A percentile compares a stretch with the other conserved stretches of the same genome.
phyloP scores from a whole-genome alignment of 2,329 filamentous ascomycete species.

The Clarireedia paspali region DNA sequence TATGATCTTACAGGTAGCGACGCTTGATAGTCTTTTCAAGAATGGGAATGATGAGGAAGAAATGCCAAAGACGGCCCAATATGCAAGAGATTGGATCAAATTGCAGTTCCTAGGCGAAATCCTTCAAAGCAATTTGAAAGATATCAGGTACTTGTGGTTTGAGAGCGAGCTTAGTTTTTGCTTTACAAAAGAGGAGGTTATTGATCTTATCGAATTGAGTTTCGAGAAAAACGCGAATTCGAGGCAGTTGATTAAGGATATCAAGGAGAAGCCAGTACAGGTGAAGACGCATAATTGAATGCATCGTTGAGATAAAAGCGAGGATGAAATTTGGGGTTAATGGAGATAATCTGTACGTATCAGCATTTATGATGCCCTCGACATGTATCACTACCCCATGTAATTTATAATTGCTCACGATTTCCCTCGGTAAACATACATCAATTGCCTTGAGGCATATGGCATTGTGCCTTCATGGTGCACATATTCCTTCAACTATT shows the following conservation, averaged over 20 bases:
- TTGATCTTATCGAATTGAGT: constrained; percentile 54
- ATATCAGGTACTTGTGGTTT: constrained; percentile 56
- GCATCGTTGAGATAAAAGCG: too few relatives aligned
- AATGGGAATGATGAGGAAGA: neutral
- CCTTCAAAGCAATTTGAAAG: constrained; percentile 57
- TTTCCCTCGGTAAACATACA: too few relatives aligned
- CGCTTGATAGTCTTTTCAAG: constrained; percentile 39
- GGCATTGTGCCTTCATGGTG: too few relatives aligned
- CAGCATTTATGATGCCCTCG: too few relatives aligned
- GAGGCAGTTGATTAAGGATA: constrained; percentile 50
- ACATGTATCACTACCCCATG: too few relatives aligned
- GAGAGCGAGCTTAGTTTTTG: constrained; percentile 59
- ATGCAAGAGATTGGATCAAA: constrained; percentile 53
- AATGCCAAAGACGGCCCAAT: constrained; percentile 50
- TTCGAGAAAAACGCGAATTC: constrained; percentile 55
- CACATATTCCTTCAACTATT: too few relatives aligned
- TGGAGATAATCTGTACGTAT: too few relatives aligned
- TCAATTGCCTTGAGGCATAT: too few relatives aligned
- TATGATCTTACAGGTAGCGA: constrained; percentile 48
- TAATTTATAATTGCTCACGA: too few relatives aligned
- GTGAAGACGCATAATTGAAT: too few relatives aligned
- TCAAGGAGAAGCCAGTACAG: constrained; percentile 34
- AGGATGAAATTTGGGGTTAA: too few relatives aligned
- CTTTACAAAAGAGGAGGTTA: constrained; percentile 51
- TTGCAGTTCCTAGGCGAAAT: constrained; percentile 58